These are phyloP conservation scores for Plenodomus tracheiphilus DNA, from an alignment of 2,329 filamentous ascomycete species.

Conservation along the genomic window DNA sequence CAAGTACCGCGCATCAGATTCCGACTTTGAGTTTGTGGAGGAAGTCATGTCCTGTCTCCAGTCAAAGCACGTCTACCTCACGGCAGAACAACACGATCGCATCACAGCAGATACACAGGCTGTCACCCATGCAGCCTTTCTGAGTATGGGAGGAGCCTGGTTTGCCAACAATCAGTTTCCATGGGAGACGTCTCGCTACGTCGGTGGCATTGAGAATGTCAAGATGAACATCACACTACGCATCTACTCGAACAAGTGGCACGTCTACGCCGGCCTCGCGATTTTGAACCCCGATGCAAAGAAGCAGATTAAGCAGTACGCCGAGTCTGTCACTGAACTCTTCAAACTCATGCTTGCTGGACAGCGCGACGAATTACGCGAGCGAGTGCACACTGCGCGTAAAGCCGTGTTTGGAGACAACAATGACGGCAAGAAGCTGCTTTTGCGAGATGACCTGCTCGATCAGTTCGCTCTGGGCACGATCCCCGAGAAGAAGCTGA, in stretches of 20 bases:
- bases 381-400: conserved; percentile 78
- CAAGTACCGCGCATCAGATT: conserved; percentile 82
- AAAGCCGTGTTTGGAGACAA: conserved; percentile 64
- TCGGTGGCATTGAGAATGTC: conserved; percentile 97
- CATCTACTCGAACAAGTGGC: conserved; percentile 99
- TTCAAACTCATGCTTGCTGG: conserved; percentile 97
- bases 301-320: conserved; percentile 92
- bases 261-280: conserved; percentile 95
- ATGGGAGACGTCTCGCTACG: conserved; percentile 94
- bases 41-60: conserved; percentile 78
- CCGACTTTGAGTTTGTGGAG: conserved; percentile 77
- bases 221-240: conserved; percentile 98
- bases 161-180: conserved; percentile 93
- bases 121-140: conserved; percentile 94
- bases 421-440: conserved; percentile 65
- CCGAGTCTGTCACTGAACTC: conserved; percentile 85
- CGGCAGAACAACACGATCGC: conserved; percentile 85
- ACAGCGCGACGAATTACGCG: conserved; percentile 71
- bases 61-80: conserved; percentile 85
- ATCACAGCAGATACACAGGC: conserved; percentile 99
- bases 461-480: conserved; percentile 86
- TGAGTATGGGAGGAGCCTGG: conserved; percentile 97
- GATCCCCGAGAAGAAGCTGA: conserved; percentile 66
- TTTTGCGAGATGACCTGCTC: conserved; percentile 78
- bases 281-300: conserved; percentile 94